Conservation (phyloP, 257 asterid species). For the Primulina eburnea region DNA sequence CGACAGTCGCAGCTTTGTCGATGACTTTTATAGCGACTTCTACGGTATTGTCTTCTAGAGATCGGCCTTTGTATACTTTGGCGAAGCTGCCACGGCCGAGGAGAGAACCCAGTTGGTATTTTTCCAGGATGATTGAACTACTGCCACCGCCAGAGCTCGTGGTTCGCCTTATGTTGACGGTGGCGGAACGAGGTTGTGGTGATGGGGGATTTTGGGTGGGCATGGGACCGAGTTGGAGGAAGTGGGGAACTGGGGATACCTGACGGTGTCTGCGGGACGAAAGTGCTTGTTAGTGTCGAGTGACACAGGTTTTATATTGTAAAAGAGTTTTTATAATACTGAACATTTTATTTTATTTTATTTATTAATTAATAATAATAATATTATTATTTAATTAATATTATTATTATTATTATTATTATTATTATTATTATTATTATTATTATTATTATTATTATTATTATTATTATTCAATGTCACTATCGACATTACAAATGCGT, state of each 20-base stretch:
- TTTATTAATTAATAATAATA: too few species aligned
- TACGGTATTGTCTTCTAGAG: conserved; percentile 23
- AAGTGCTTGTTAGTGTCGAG: neutral
- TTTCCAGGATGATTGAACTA: conserved; percentile 64
- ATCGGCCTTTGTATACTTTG: conserved; percentile 57
- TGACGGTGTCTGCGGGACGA: conserved; percentile 16
- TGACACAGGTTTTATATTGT: neutral
- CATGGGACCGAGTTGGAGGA: conserved; percentile 28
- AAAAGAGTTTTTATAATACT: neutral
- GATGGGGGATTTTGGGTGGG: conserved; percentile 27
- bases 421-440: too few species aligned
- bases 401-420: too few species aligned
- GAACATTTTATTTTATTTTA: too few species aligned
- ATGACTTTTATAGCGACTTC: conserved; percentile 70
- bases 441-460: too few species aligned
- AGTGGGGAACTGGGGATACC: neutral
- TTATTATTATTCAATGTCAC: too few species aligned
- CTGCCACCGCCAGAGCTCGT: conserved; percentile 41
- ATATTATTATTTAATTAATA: too few species aligned
- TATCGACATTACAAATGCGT: too few species aligned
- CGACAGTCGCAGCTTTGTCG: conserved; percentile 49
- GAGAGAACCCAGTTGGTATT: conserved; percentile 62
- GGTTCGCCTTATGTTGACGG: conserved; percentile 39
- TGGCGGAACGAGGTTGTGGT: conserved; percentile 24
- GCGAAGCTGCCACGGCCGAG: conserved; percentile 97